A percentile compares a stretch with the other conserved stretches of the same genome.
Conservation (phyloP, 352 stramenopile genomes). For the Phytophthora megakarya region DNA sequence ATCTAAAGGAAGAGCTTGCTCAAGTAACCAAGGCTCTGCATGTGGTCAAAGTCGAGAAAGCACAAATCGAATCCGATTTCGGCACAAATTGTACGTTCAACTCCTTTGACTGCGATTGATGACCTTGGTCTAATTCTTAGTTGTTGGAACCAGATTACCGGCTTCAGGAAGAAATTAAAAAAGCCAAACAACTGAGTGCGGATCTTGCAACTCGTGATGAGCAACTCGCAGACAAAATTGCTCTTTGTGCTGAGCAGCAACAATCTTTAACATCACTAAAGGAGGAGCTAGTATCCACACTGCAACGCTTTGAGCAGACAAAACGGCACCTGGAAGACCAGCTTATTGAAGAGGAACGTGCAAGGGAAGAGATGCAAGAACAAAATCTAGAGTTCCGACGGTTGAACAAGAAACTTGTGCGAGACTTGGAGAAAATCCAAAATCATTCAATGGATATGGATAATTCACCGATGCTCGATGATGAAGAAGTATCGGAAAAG, state of each 20-base stretch:
- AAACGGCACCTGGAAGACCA: constrained; percentile 83
- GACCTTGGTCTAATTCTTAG: constrained; percentile 5
- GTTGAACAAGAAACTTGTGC: constrained; percentile 69
- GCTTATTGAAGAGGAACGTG: constrained; percentile 73
- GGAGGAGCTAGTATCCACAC: constrained; percentile 57
- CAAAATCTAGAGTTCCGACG: constrained; percentile 76
- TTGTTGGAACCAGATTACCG: constrained; percentile 44
- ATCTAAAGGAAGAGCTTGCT: constrained; percentile 73
- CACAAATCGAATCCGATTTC: constrained; percentile 75
- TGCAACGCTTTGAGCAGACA: constrained; percentile 68
- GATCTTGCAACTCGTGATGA: constrained; percentile 47
- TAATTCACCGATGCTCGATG: constrained; percentile 8
- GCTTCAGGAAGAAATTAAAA: constrained; percentile 76
- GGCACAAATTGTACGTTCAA: constrained; percentile 57
- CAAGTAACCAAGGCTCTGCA: constrained; percentile 73
- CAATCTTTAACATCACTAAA: constrained; percentile 64
- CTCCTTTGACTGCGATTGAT: neutral
- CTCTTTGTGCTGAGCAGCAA: constrained; percentile 59
- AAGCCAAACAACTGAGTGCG: constrained; percentile 46
- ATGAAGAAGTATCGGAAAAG: constrained; percentile 18
- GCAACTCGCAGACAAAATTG: constrained; percentile 53
- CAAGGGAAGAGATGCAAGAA: constrained; percentile 73
- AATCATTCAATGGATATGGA: constrained; percentile 37
- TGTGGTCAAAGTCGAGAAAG: constrained; percentile 67
- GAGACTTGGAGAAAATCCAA: constrained; percentile 57